phyloP scores from a whole-genome alignment of 179 eudicot species.

The Heliamphora pulchella region DNA sequence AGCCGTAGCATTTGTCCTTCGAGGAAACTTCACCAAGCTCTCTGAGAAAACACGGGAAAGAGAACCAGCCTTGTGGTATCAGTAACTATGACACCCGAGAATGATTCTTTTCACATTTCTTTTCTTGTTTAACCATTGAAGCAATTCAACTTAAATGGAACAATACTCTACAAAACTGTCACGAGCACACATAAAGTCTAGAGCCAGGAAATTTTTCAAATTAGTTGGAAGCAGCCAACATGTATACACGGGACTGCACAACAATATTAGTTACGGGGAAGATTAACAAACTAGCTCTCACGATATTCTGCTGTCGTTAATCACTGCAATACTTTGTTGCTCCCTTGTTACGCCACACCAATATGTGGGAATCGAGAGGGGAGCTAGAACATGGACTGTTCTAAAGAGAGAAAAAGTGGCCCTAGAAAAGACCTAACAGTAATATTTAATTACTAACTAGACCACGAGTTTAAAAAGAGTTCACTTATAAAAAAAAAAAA shows the following conservation, averaged over 20 bases:
- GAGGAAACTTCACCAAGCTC: conserved; percentile 83
- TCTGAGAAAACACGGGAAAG: conserved; percentile 37
- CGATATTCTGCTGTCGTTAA: neutral
- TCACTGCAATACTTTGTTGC: neutral
- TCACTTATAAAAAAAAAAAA: too few species aligned
- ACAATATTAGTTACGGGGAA: neutral
- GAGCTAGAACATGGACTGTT: neutral
- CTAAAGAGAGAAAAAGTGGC: too few species aligned
- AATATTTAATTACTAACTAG: too few species aligned
- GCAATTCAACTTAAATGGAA: neutral
- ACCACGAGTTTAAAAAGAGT: too few species aligned
- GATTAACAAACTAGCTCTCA: neutral
- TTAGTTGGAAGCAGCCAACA: neutral
- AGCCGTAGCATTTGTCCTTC: conserved; percentile 48
- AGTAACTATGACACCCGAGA: neutral
- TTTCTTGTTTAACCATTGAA: neutral
- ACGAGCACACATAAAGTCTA: neutral
- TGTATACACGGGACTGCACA: neutral
- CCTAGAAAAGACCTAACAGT: too few species aligned
- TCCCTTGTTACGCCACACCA: neutral
- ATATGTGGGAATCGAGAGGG: neutral
- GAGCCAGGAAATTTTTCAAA: neutral
- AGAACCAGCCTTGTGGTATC: neutral
- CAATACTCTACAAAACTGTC: neutral
- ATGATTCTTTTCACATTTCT: neutral